These are phyloP conservation scores for Myriosclerotinia scirpicola DNA, from an alignment of 2,329 filamentous ascomycete species.

Conservation along the genomic window DNA sequence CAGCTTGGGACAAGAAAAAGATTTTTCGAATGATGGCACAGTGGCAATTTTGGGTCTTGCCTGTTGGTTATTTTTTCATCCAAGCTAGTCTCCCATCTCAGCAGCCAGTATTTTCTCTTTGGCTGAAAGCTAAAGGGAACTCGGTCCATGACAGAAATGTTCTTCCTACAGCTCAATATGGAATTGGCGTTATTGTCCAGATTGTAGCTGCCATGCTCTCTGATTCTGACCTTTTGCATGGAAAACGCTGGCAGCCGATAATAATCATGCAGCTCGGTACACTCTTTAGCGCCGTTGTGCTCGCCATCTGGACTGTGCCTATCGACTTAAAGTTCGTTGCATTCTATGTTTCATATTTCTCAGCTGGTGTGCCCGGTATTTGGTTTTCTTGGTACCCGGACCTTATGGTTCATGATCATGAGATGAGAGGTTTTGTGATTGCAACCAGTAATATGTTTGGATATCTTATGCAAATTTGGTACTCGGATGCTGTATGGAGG, in stretches of 20 bases:
- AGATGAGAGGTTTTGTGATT: conserved; percentile 33
- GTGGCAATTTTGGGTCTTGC: conserved; percentile 37
- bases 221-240: conserved; percentile 33
- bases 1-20: conserved; percentile 33
- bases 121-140: conserved; percentile 28
- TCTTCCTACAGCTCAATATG: conserved; percentile 32
- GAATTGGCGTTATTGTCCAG: conserved; percentile 30
- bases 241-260: conserved; percentile 35
- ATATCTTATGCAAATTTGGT: conserved; percentile 34
- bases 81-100: conserved; percentile 29
- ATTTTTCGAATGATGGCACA: conserved; percentile 33
- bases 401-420: conserved; percentile 30
- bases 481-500: conserved; percentile 34
- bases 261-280: conserved; percentile 32
- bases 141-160: conserved; percentile 33
- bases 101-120: conserved; percentile 33
- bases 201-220: conserved; percentile 33
- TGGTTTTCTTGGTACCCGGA: conserved; percentile 30
- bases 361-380: conserved; percentile 27
- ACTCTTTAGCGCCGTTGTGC: conserved; percentile 37
- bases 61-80: conserved; percentile 34
- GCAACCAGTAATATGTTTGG: conserved; percentile 31
- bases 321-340: conserved; percentile 20
- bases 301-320: conserved; percentile 27
- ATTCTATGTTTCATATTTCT: conserved; percentile 26